Evolutionary conservation across 345 rosid species (phyloP).

Genomic region (Conringia planisiliqua): DNA sequence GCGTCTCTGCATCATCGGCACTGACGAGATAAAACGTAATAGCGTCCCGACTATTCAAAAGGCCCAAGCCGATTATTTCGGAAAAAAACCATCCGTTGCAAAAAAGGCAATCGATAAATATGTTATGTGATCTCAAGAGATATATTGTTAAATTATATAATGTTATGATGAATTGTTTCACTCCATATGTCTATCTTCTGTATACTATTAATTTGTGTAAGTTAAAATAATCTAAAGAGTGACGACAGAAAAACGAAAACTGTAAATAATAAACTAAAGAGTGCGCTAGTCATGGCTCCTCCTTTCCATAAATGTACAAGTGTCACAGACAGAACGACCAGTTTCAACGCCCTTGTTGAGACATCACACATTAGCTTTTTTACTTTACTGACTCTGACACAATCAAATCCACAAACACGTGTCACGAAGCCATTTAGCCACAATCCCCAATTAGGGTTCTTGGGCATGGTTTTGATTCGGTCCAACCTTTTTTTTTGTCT

Average conservation of each 20-base stretch:
- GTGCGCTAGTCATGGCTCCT: slow-evolving; percentile 10
- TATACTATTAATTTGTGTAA: neutral
- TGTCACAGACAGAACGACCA: slow-evolving; percentile 29
- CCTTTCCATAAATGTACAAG: slow-evolving; percentile 19
- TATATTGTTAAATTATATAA: no score
- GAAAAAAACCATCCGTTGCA: no score
- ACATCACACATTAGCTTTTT: slow-evolving; percentile 3
- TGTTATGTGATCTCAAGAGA: no score
- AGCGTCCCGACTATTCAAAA: no score
- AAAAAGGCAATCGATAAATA: neutral
- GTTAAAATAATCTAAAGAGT: neutral
- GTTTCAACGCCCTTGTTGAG: slow-evolving; percentile 14
- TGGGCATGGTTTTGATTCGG: slow-evolving; percentile 4
- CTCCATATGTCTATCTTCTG: no score
- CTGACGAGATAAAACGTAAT: no score
- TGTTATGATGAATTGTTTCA: no score
- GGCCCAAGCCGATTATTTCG: no score
- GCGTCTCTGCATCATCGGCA: no score
- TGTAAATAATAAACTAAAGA: neutral
- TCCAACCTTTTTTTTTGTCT: neutral
- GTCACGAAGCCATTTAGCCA: neutral
- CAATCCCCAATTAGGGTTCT: slow-evolving; percentile 16
- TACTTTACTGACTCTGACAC: slow-evolving; percentile 17
- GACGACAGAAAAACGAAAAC: neutral
- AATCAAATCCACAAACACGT: slow-evolving; percentile 5